Conservation (phyloP, 129 eudicot genomes). For the Scalesia atractyloides region DNA sequence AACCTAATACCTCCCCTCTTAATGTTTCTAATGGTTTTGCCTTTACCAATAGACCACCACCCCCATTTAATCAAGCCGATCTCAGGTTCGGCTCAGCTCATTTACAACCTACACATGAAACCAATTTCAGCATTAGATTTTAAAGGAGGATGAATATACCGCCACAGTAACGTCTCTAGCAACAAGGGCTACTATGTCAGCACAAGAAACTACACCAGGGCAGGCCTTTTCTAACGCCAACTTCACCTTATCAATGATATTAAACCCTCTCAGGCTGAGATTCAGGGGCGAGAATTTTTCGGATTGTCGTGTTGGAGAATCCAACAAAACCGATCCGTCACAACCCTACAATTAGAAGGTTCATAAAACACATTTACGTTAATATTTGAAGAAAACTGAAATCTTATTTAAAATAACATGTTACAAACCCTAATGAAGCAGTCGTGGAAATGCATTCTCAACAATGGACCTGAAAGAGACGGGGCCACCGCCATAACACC, state of each 20-base stretch:
- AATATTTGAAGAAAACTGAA: not conserved
- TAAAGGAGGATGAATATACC: constrained; percentile 31
- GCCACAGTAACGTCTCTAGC: constrained; percentile 49
- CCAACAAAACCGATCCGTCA: constrained; percentile 59
- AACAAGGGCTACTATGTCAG: constrained; percentile 54
- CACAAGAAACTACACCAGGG: constrained; percentile 72
- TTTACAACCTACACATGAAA: not conserved
- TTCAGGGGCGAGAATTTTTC: constrained; percentile 59
- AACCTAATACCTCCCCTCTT: too few species aligned
- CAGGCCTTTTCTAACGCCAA: constrained; percentile 49
- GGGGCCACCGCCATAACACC: constrained; percentile 52
- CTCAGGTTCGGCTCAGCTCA: not conserved
- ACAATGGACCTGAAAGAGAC: constrained; percentile 55
- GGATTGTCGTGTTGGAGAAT: constrained; percentile 46
- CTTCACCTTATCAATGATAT: constrained; percentile 56
- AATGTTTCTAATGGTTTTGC: too few species aligned
- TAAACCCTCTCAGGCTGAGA: constrained; percentile 52
- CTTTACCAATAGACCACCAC: too few species aligned
- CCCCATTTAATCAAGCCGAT: too few species aligned
- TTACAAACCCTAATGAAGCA: constrained; percentile 66
- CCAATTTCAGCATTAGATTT: not conserved
- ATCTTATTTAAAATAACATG: not conserved
- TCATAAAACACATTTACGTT: not conserved
- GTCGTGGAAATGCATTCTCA: constrained; percentile 72
- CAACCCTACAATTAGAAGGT: constrained; percentile 48